These are phyloP conservation scores for Platanus orientalis DNA, from an alignment of 164 flowering plant species.

Conservation along the genomic window DNA sequence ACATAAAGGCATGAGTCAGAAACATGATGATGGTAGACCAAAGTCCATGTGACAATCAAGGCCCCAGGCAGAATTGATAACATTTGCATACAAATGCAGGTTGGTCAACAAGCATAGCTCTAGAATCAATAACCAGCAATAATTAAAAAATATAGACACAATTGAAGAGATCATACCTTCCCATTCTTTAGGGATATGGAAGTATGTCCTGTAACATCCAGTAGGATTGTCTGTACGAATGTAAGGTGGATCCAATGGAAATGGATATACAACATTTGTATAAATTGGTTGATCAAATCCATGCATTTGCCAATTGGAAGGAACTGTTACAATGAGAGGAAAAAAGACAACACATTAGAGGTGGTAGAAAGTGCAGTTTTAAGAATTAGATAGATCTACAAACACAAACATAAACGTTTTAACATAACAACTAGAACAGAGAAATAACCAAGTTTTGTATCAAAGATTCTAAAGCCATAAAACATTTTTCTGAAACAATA, in stretches of 20 bases:
- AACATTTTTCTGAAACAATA: not conserved
- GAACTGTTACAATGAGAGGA: slow-evolving; percentile 55
- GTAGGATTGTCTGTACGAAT: slow-evolving; percentile 84
- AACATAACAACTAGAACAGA: not conserved
- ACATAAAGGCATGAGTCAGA: not conserved
- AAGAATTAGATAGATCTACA: not conserved
- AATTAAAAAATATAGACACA: not conserved
- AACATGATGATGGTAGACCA: not conserved
- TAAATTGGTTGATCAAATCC: slow-evolving; percentile 91
- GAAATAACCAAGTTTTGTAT: not conserved
- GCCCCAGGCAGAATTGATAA: too few relatives aligned
- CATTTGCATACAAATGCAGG: not conserved
- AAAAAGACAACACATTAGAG: slow-evolving; percentile 8
- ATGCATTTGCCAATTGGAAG: slow-evolving; percentile 98
- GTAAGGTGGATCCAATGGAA: slow-evolving; percentile 79
- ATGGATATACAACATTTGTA: slow-evolving; percentile 77
- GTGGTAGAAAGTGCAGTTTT: too few relatives aligned
- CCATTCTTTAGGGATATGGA: slow-evolving; percentile 80
- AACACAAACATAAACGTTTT: not conserved
- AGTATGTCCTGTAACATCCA: slow-evolving; percentile 89
- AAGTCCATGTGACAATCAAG: not conserved
- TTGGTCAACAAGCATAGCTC: not conserved
- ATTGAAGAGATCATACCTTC: slow-evolving; percentile 44
- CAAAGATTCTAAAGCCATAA: not conserved
- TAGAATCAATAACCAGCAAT: not conserved